Base-by-base conservation (phyloP, 768 basidiomycete species). In the Chalciporus piperatus region DNA sequence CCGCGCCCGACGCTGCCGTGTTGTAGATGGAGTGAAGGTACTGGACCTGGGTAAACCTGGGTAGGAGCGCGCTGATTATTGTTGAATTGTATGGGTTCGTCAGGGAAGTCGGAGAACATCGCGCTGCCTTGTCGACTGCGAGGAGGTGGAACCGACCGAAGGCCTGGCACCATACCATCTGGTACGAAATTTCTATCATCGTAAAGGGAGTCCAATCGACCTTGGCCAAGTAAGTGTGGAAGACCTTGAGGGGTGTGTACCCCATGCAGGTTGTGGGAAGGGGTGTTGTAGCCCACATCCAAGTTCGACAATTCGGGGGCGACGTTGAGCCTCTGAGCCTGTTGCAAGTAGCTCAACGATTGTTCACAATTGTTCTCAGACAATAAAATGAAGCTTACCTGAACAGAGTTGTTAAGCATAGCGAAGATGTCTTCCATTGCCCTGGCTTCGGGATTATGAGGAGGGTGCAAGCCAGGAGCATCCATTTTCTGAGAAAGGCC, bases 91-190 rank as follows among this genome's bases (percentile, higher is more conserved):
- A 84, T 59, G 0, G 76, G 65, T 20, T 91, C 89, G 20, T 91
- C 89, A 22, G 81, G 59, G 14, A 77, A 72, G 27, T 89, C 89
- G 33, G 78, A 67, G 59, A 80, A 83, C 49, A 82, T 70, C 4
- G 73, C 69, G 30, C 71, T 70, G 54, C 74, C 74, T 55, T 87
- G 83, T 42, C 86, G 76, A 61, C 71, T 77, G 54, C 87, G 79
- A 49, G 83, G 78, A 39, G 83, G 80, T 42, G 79, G 82, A 35
- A 76, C 77, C 27, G 84, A 77, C 35, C 90, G 84, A 28, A 92
- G 76, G 9, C 89, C 91, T 22, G 91, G 89, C 14, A 92, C 90
- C 81, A 92, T 82, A 25, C 87, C 87, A 69, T 92, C 88, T 10
- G 90, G 87, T 22, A 89, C 79, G 58, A 92, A 92, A 58, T 77